These are phyloP conservation scores for Astrothelium macrocarpum DNA, from an alignment of 495 filamentous ascomycete species.

Conservation along the genomic window DNA sequence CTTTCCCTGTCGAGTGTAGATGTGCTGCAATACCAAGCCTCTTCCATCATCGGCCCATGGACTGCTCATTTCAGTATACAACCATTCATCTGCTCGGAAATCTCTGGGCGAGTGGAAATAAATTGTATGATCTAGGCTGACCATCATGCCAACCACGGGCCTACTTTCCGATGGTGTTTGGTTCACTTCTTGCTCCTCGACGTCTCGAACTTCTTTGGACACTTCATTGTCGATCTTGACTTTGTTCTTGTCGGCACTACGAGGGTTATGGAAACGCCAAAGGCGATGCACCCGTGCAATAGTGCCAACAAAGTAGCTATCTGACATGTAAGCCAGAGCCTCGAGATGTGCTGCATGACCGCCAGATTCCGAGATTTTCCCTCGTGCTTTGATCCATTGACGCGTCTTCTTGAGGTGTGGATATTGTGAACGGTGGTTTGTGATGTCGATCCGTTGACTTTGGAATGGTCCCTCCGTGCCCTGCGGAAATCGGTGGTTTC, in stretches of 20 bases:
- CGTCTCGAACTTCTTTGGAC: conserved; percentile 12
- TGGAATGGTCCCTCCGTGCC: conserved; percentile 46
- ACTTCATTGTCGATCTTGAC: conserved; percentile 29
- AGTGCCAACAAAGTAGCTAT: conserved; percentile 89
- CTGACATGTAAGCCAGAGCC: conserved; percentile 86
- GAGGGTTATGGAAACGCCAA: conserved; percentile 44
- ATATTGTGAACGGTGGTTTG: conserved; percentile 37
- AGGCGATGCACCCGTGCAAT: conserved; percentile 65
- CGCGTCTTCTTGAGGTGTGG: conserved; percentile 60
- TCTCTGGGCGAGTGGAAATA: conserved; percentile 82
- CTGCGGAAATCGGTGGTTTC: conserved; percentile 7
- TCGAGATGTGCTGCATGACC: conserved; percentile 71
- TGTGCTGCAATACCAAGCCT: conserved; percentile 76
- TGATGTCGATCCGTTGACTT: conserved; percentile 43
- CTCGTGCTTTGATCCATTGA: conserved; percentile 71
- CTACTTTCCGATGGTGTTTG: conserved; percentile 14
- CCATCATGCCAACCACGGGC: conserved; percentile 82
- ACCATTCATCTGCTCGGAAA: conserved; percentile 86
- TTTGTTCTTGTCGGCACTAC: conserved; percentile 11
- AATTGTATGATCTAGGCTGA: conserved; percentile 85
- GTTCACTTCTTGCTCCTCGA: conserved; percentile 22
- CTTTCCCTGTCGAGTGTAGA: conserved; percentile 72
- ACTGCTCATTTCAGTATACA: conserved; percentile 82
- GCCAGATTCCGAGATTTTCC: conserved; percentile 58
- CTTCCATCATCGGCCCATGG: conserved; percentile 91